phyloP scores from a whole-genome alignment of 768 basidiomycete species.

The Leccinum incarnatum region DNA sequence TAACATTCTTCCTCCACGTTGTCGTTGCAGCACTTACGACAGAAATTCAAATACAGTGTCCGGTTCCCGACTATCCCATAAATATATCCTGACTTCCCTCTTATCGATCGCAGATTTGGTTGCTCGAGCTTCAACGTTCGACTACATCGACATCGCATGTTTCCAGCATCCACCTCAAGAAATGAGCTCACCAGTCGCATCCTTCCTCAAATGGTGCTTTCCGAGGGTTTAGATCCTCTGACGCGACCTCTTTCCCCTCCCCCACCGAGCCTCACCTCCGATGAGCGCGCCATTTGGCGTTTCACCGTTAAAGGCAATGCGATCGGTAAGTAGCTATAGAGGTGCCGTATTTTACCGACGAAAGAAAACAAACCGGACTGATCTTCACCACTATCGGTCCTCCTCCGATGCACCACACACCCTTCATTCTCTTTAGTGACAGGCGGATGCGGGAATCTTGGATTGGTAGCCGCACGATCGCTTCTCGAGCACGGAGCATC shows the following conservation, averaged over 20 bases:
- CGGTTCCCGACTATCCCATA: background rate
- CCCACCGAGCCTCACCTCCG: slow-evolving; percentile 14
- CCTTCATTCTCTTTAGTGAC: slow-evolving; percentile 32
- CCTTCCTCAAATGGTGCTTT: slow-evolving; percentile 34
- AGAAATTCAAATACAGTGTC: background rate
- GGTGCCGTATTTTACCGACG: background rate
- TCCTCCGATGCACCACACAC: background rate
- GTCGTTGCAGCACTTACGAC: background rate
- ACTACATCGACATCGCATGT: slow-evolving; percentile 6
- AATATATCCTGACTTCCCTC: background rate
- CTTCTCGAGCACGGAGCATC: slow-evolving; percentile 44
- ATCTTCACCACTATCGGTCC: background rate
- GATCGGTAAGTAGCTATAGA: slow-evolving; percentile 31
- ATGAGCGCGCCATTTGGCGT: slow-evolving; percentile 32
- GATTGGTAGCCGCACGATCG: slow-evolving; percentile 36
- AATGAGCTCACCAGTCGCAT: slow-evolving; percentile 30
- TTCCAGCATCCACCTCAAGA: slow-evolving; percentile 4
- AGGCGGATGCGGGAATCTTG: slow-evolving; percentile 42
- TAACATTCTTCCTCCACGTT: background rate
- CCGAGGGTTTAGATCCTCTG: slow-evolving; percentile 32
- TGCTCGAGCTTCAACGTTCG: background rate
- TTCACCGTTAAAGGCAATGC: slow-evolving; percentile 41
- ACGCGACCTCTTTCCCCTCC: slow-evolving; percentile 26
- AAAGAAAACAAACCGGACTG: background rate
- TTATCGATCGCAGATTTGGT: background rate